Base-by-base conservation (phyloP, 2,329 filamentous ascomycete genomes). In the Arthrocladium fulminans region DNA sequence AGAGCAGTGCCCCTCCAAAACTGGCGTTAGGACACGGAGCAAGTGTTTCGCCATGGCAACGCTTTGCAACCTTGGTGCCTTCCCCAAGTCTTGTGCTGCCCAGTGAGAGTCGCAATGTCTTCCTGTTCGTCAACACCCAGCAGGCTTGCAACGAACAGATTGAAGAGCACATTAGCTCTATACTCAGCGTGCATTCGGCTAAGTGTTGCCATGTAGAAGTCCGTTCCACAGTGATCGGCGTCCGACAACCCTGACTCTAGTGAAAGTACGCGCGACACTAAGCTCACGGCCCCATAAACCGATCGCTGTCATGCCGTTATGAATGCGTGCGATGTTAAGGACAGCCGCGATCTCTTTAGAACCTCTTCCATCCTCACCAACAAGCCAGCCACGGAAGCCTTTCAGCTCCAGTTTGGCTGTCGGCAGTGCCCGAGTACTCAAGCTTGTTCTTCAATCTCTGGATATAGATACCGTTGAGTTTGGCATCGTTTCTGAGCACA, bases 351-450 rank as follows among this genome's bases (percentile, higher is more conserved):
- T 84, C 56, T 85, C 81, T 20, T 77, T 75, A 24, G 86, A 74
- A 1, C 84, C 85, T 34, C 76, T 67, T 1, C 84, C 83, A 53
- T 84, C 74, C 2, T 73, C 66, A 4, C 85, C 85, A 23, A 89
- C 66, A 4, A 87, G 70, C 71, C 81, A 81, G 3, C 69, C 81
- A 2, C 81, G 74, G 71, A 79, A 78, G n/a, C 69, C 73, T 13
- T 73, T 68, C 2, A 85, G 70, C 51, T 83, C 81, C 0, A 88
- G 72, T 61, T 88, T 84, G 0, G 83, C 84, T 0, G 84, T 88
- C 0, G 84, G 83, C 0, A 88, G 68, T 0, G 80, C 24, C 82
- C n/a, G n/a, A n/a, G n/a, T n/a, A n/a, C n/a, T n/a, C 83, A 3
- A 82, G 71, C 57, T 86, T 86, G 61, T 75, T 73, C 65, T 86